Percentiles rank a stretch among this genome's conserved stretches.
phyloP scores from a whole-genome alignment of 495 filamentous ascomycete species.

The Daldinia bambusicola region DNA sequence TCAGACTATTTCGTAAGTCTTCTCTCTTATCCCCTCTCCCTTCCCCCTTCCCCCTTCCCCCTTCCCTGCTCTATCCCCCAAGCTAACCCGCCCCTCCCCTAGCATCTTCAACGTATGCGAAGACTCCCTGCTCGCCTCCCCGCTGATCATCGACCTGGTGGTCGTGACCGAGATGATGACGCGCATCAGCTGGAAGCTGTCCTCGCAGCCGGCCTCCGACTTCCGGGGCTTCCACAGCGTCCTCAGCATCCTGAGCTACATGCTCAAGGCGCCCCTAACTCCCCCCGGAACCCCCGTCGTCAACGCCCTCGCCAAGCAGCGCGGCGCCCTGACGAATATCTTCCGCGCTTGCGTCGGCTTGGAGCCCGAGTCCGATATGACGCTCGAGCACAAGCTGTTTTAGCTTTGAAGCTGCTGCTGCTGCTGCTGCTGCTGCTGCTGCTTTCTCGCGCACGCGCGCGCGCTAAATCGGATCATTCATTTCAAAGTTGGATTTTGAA shows the following conservation, averaged over 20 bases:
- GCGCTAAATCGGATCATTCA: too few species aligned
- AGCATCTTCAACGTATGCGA: slow-evolving; percentile 99
- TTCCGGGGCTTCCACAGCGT: slow-evolving; percentile 97
- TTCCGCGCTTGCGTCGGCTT: slow-evolving; percentile 98
- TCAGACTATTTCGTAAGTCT: slow-evolving; percentile 85
- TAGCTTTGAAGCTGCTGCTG: slow-evolving; percentile 41
- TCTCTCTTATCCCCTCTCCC: background rate
- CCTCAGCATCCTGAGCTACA: slow-evolving; percentile 97
- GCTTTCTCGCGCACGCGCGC: too few species aligned
- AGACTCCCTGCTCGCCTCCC: slow-evolving; percentile 96
- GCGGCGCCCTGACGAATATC: slow-evolving; percentile 94
- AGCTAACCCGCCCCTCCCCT: background rate
- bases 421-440: too few species aligned
- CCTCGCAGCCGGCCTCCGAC: slow-evolving; percentile 62
- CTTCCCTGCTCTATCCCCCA: too few species aligned
- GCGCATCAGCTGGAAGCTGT: slow-evolving; percentile 88
- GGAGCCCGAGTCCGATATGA: slow-evolving; percentile 99
- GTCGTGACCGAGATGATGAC: slow-evolving; percentile 97
- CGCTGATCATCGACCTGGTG: slow-evolving; percentile 96
- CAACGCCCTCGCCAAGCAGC: slow-evolving; percentile 97
- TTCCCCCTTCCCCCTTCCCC: background rate
- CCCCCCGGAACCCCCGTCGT: slow-evolving; percentile 96
- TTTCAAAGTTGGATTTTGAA: background rate
- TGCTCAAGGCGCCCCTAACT: slow-evolving; percentile 98
- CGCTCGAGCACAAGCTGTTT: slow-evolving; percentile 98